Evolutionary conservation across 1,284 basidiomycete genomes (phyloP), one percentile per base, ranked within the genome.

Genomic region (Anthracocystis panici-leucophaei): DNA sequence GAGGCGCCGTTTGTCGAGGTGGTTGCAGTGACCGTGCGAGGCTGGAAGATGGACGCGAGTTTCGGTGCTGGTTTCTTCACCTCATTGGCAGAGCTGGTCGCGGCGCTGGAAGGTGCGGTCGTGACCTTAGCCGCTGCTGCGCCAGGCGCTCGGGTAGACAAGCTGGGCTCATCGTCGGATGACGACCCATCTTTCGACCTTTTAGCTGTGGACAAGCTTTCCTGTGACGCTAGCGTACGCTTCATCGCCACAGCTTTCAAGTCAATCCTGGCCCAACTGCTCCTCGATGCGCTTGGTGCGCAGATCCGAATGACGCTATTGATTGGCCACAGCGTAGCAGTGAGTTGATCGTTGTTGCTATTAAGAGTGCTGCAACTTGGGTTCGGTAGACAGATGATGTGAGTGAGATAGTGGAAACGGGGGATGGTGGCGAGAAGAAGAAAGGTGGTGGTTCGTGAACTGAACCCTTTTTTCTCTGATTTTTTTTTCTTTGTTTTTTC

Each of bases 31-130:
- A 49, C 11, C 6, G 53, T 16, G 6, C 67, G 64, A 3, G 65
- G 63, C 12, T 71, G 65, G 35, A 77, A 77, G 56, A 77, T 77
- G 5, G 70, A 61, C 2, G 75, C 75, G 7, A 77, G 59, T 33
- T 73, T 69, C 0, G 58, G 44, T 16, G 58, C 46, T 5, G 70
- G 41, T 21, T 56, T 57, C 20, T 45, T 51, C 12, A 33, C 35
- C 1, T 3, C 31, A 16, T 16, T 38, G 10, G 31, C 31, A 33
- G 31, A 33, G 44, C 23, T 38, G 10, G 16, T 2, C 3, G 4
- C 20, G 18, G 27, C 40, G 18, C 20, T 41, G 35, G 51, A 8
- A 14, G 63, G 31, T 1, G 50, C 9, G 10, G 35, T 21, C 41
- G 23, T 46, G 29, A 33, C 21, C n/a, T 20, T 12, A 3, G 42